These are phyloP conservation scores for Pseudopyricularia javanii DNA, from an alignment of 2,329 filamentous ascomycete species.

Conservation along the genomic window DNA sequence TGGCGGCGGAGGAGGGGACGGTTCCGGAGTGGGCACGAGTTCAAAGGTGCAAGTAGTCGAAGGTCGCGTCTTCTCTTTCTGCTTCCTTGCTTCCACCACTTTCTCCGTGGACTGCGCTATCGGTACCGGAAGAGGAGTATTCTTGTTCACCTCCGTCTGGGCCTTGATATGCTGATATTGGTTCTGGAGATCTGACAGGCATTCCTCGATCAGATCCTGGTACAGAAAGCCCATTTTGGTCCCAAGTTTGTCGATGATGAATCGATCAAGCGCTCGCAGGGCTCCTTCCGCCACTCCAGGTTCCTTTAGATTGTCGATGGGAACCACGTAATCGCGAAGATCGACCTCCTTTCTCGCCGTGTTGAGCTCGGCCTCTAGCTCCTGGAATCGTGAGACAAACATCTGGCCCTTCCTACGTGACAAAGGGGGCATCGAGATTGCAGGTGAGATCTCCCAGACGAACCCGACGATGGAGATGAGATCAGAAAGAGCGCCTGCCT, in stretches of 20 bases:
- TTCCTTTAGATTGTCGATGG: conserved; percentile 27
- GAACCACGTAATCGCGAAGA: conserved; percentile 23
- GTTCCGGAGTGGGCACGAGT: conserved; percentile 8
- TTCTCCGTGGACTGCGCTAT: conserved; percentile 10
- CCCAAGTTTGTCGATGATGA: conserved; percentile 23
- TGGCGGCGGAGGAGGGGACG: not conserved
- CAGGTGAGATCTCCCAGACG: conserved; percentile 21
- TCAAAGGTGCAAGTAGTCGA: conserved; percentile 20
- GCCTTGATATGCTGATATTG: conserved; percentile 14
- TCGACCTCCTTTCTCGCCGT: conserved; percentile 24
- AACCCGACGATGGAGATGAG: conserved; percentile 25
- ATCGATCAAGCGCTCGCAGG: conserved; percentile 21
- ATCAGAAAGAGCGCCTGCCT: conserved; percentile 20
- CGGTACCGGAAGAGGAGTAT: conserved; percentile 8
- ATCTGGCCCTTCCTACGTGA: conserved; percentile 25
- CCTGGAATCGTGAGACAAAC: conserved; percentile 19
- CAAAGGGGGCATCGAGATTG: conserved; percentile 20
- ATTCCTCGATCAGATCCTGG: conserved; percentile 26
- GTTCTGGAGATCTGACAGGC: conserved; percentile 18
- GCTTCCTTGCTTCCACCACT: conserved; percentile 18
- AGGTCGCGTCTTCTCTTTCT: conserved; percentile 32
- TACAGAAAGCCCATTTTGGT: conserved; percentile 29
- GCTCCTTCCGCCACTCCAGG: conserved; percentile 23
- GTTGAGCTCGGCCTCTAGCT: conserved; percentile 24
- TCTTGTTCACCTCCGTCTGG: conserved; percentile 10